Percentiles rank a stretch among this genome's conserved stretches.
phyloP scores from a whole-genome alignment of 331 rosid genomes.

The Quercus tomentella region DNA sequence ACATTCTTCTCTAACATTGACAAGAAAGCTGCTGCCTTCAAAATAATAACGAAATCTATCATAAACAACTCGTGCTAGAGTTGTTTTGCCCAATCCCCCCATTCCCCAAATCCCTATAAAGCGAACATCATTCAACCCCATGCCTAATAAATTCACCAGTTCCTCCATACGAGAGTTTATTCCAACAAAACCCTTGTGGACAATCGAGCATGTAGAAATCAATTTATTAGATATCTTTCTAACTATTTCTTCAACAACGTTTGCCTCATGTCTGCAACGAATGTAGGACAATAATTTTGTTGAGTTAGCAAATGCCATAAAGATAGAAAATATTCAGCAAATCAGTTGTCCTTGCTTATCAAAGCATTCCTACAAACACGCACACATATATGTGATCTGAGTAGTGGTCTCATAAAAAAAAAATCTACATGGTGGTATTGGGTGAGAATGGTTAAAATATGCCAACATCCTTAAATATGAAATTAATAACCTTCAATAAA shows the following conservation, averaged over 20 bases:
- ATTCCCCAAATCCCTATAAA: conserved; percentile 22
- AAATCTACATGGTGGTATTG: no score
- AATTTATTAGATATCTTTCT: not conserved
- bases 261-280: not conserved
- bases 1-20: conserved; percentile 1
- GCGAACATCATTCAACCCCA: not conserved
- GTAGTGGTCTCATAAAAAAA: no score
- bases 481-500: no score
- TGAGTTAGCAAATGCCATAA: no score
- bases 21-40: conserved; percentile 5
- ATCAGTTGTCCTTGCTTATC: no score
- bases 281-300: no score
- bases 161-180: not conserved
- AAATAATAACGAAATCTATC: conserved; percentile 7
- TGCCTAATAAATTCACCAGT: not conserved
- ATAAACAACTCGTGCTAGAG: conserved; percentile 12
- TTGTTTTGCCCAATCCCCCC: conserved; percentile 17
- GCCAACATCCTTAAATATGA: no score
- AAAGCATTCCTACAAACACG: no score
- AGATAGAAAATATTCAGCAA: no score
- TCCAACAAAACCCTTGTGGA: conserved; percentile 1
- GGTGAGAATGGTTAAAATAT: no score
- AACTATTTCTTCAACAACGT: not conserved
- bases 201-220: not conserved
- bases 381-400: no score